Evolutionary conservation across 2,329 filamentous ascomycete genomes (phyloP).

Genomic region (Epichloe scottii): DNA sequence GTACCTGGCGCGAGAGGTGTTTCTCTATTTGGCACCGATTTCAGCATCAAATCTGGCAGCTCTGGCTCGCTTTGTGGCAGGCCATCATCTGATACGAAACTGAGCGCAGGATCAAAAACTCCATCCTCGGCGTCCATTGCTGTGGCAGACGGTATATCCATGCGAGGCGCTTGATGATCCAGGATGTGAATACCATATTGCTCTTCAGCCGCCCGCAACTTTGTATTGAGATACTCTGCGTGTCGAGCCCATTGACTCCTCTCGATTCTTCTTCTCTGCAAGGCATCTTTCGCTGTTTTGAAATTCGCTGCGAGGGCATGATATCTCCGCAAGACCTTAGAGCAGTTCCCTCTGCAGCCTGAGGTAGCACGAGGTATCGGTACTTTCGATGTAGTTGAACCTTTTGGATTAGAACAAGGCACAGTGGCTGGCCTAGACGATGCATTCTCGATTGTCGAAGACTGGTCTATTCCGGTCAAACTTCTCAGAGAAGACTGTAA

Average conservation of each 20-base stretch:
- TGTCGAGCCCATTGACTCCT: slow-evolving; percentile 34
- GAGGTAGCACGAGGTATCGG: slow-evolving; percentile 13
- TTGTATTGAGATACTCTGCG: slow-evolving; percentile 29
- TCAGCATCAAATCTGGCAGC: not conserved
- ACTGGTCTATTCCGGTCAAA: not conserved
- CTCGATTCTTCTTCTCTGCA: slow-evolving; percentile 28
- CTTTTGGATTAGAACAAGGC: not conserved
- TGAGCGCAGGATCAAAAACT: not conserved
- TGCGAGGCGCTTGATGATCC: slow-evolving; percentile 4
- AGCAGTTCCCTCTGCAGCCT: slow-evolving; percentile 17
- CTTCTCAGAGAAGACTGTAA: not conserved
- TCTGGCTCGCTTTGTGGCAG: slow-evolving; percentile 1
- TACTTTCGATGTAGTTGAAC: not conserved
- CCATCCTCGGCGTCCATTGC: slow-evolving; percentile 4
- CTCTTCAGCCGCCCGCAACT: slow-evolving; percentile 30
- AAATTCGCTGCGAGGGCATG: slow-evolving; percentile 28
- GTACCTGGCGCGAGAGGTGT: slow-evolving; percentile 3
- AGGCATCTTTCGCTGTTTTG: slow-evolving; percentile 26
- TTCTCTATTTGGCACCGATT: not conserved
- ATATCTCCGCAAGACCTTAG: slow-evolving; percentile 27
- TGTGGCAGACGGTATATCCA: slow-evolving; percentile 2
- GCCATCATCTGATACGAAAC: slow-evolving; percentile 1
- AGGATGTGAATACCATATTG: slow-evolving; percentile 22
- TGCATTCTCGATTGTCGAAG: not conserved
- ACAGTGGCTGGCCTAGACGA: not conserved